phyloP scores from a whole-genome alignment of 352 stramenopile species.

The Lagenidium giganteum region DNA sequence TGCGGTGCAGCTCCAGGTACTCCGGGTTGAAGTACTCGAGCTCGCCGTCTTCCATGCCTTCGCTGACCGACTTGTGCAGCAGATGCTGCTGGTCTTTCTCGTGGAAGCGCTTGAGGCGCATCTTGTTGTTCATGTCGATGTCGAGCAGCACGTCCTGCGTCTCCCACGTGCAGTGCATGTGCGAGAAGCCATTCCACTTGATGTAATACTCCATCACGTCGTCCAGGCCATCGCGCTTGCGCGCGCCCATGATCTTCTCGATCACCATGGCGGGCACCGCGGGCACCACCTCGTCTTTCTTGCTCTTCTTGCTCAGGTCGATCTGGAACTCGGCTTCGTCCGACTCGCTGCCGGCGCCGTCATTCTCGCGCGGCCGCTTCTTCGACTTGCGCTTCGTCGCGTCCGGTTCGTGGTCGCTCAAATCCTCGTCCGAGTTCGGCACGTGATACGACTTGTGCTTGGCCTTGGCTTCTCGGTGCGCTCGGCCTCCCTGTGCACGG shows the following conservation, averaged over 20 bases:
- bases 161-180: slow-evolving; percentile 80
- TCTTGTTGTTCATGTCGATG: slow-evolving; percentile 76
- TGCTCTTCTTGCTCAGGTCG: no score
- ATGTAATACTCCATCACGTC: slow-evolving; percentile 68
- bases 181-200: slow-evolving; percentile 82
- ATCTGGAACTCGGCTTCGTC: slow-evolving; percentile 19
- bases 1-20: slow-evolving; percentile 77
- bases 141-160: slow-evolving; percentile 54
- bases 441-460: slow-evolving; percentile 64
- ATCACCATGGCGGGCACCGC: slow-evolving; percentile 46
- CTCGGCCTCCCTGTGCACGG: no score
- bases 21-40: slow-evolving; percentile 84
- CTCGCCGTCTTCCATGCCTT: slow-evolving; percentile 30
- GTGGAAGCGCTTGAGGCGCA: slow-evolving; percentile 71
- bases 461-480: slow-evolving; percentile 37
- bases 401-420: no score
- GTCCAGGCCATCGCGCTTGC: slow-evolving; percentile 33
- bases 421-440: slow-evolving; percentile 59
- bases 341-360: neutral
- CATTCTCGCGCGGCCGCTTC: slow-evolving; percentile 21
- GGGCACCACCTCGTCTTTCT: neutral
- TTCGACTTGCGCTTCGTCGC: slow-evolving; percentile 22
- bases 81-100: slow-evolving; percentile 41
- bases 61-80: slow-evolving; percentile 23
- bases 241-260: slow-evolving; percentile 73